phyloP scores from a whole-genome alignment of 176 grass and related monocot species.

The Lolium perenne region DNA sequence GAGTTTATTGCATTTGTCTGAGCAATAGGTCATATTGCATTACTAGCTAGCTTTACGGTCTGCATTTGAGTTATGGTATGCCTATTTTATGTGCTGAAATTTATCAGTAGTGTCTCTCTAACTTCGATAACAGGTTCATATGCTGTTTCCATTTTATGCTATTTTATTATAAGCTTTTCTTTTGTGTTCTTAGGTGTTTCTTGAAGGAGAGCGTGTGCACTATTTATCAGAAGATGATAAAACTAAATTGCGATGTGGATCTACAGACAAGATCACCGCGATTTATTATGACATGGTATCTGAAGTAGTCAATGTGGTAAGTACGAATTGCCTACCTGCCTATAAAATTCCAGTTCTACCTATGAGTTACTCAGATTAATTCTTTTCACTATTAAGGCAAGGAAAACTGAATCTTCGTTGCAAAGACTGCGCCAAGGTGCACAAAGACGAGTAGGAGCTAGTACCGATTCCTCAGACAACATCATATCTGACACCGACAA shows the following conservation, averaged over 20 bases:
- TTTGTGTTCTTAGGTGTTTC: conserved; percentile 63
- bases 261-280: conserved; percentile 77
- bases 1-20: neutral
- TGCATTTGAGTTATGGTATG: conserved; percentile 8
- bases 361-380: conserved; percentile 15
- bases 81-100: neutral
- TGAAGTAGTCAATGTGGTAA: conserved; percentile 92
- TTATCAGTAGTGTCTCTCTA: neutral
- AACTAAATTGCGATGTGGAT: conserved; percentile 57
- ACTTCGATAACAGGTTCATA: neutral
- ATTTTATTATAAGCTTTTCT: conserved; percentile 25
- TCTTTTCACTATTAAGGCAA: conserved; percentile 63
- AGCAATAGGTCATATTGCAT: neutral
- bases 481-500: conserved; percentile 96
- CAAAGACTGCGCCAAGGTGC: conserved; percentile 90
- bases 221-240: conserved; percentile 82
- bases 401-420: conserved; percentile 91
- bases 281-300: conserved; percentile 87
- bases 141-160: neutral
- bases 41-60: neutral
- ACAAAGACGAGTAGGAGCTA: conserved; percentile 89
- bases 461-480: conserved; percentile 78
- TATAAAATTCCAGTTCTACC: neutral
- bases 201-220: conserved; percentile 67
- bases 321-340: conserved; percentile 39